phyloP scores from a whole-genome alignment of 495 filamentous ascomycete species.

The Talaromyces borbonicus region DNA sequence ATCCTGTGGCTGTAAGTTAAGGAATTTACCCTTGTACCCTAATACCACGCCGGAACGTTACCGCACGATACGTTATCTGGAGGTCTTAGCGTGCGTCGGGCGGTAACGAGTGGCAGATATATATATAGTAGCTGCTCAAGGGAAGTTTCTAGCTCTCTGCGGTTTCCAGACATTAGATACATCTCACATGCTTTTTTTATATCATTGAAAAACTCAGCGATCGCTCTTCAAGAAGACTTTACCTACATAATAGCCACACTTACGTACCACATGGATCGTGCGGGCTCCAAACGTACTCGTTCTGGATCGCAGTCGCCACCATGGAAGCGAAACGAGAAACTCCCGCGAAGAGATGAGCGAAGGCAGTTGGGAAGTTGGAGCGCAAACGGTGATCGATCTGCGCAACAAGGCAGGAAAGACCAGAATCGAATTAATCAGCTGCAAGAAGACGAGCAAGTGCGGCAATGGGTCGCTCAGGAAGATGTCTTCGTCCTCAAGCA shows the following conservation, averaged over 20 bases:
- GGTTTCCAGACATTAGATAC: too few species aligned
- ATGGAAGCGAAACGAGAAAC: constrained; percentile 31
- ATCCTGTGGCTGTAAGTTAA: too few species aligned
- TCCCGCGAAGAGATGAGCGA: constrained; percentile 24
- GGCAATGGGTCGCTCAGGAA: constrained; percentile 85
- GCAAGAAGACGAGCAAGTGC: constrained; percentile 66
- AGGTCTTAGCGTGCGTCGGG: too few species aligned
- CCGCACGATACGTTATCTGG: too few species aligned
- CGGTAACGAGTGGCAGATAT: too few species aligned
- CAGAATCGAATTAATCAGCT: constrained; percentile 49
- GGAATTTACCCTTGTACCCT: too few species aligned
- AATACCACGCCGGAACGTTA: too few species aligned
- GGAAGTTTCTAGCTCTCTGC: too few species aligned
- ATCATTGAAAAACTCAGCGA: too few species aligned
- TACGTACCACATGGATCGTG: constrained; percentile 21
- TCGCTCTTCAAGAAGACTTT: too few species aligned
- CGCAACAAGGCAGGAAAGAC: constrained; percentile 31
- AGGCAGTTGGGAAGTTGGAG: constrained; percentile 7
- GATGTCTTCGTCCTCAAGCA: constrained; percentile 95
- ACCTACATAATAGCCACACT: constrained; percentile 18
- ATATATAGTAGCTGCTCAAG: too few species aligned
- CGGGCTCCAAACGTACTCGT: constrained; percentile 27
- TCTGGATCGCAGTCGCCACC: constrained; percentile 33
- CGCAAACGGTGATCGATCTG: not conserved
- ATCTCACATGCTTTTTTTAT: too few species aligned